A percentile compares a stretch with the other conserved stretches of the same genome.
These are phyloP conservation scores for Diplodia seriata DNA, from an alignment of 2,329 filamentous ascomycete genomes.

Conservation along the genomic window DNA sequence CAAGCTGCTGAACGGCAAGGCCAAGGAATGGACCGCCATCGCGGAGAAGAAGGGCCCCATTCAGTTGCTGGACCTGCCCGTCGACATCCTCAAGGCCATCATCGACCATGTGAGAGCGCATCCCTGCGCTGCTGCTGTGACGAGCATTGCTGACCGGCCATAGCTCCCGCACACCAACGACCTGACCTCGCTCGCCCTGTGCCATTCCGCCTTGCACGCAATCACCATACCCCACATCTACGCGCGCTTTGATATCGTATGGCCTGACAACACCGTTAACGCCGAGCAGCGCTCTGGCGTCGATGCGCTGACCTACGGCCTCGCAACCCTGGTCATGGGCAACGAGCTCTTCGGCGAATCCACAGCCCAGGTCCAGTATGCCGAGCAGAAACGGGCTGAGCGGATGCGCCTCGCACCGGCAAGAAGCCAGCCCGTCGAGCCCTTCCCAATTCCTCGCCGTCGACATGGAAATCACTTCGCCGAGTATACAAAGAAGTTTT, in stretches of 20 bases:
- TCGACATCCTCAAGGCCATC: constrained; percentile 79
- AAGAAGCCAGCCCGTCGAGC: constrained; percentile 34
- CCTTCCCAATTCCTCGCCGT: constrained; percentile 49
- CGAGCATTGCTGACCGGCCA: constrained; percentile 25
- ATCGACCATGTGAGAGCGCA: constrained; percentile 69
- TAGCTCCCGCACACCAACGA: constrained; percentile 84
- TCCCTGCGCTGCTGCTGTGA: constrained; percentile 6
- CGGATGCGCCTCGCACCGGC: constrained; percentile 13
- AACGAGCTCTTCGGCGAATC: constrained; percentile 65
- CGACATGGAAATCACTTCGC: constrained; percentile 77
- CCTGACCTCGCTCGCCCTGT: constrained; percentile 76
- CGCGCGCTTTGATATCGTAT: constrained; percentile 85
- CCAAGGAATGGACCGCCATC: constrained; percentile 47
- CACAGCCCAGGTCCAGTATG: constrained; percentile 47
- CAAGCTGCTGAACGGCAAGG: constrained; percentile 58
- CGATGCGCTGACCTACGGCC: constrained; percentile 81
- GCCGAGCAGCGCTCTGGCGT: constrained; percentile 74
- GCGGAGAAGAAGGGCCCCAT: constrained; percentile 62
- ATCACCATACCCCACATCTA: constrained; percentile 82
- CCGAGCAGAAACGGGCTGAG: constrained; percentile 20
- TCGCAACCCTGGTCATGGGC: constrained; percentile 79
- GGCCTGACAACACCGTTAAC: constrained; percentile 74
- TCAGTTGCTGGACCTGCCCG: constrained; percentile 74
- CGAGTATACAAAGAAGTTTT: constrained; percentile 81
- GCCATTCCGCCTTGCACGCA: constrained; percentile 77